These are phyloP conservation scores for Triangularia setosa DNA, from an alignment of 2,329 filamentous ascomycete genomes.

Conservation along the genomic window DNA sequence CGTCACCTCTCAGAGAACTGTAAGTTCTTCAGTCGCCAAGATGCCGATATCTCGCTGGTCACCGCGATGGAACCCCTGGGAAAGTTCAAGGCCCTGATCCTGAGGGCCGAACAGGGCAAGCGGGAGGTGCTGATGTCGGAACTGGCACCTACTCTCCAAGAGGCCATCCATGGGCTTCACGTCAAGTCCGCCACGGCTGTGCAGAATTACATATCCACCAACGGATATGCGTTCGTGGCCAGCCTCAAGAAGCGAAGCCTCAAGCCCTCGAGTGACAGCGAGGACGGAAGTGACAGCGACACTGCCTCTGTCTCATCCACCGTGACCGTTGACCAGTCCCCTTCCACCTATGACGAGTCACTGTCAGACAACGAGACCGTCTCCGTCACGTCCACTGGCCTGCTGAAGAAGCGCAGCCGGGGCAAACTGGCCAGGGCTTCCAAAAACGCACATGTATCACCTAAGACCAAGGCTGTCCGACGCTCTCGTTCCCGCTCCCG, in stretches of 20 bases:
- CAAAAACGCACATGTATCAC: background rate
- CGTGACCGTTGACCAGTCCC: constrained; percentile 15
- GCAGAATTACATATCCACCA: constrained; percentile 30
- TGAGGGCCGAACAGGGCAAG: constrained; percentile 23
- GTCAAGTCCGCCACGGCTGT: constrained; percentile 38
- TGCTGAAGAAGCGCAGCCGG: constrained; percentile 6
- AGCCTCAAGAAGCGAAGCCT: constrained; percentile 13
- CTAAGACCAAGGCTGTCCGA: constrained; percentile 6
- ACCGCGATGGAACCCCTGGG: constrained; percentile 27
- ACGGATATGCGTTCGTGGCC: constrained; percentile 31
- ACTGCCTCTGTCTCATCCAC: constrained; percentile 16
- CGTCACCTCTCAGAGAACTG: constrained; percentile 27
- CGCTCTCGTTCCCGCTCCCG: constrained; percentile 10
- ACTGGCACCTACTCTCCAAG: constrained; percentile 27
- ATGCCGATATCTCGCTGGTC: constrained; percentile 23
- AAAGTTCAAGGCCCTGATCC: constrained; percentile 27
- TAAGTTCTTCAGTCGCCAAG: constrained; percentile 25
- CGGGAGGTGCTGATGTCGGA: constrained; percentile 33
- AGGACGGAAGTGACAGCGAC: constrained; percentile 18
- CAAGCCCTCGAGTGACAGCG: background rate
- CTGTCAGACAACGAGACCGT: constrained; percentile 24
- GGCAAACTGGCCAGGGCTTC: background rate
- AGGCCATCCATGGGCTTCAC: constrained; percentile 37
- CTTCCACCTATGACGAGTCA: constrained; percentile 20
- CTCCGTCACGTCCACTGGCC: constrained; percentile 14